Conservation (phyloP, 2,329 filamentous ascomycete species). For the Cryphonectria parasitica region DNA sequence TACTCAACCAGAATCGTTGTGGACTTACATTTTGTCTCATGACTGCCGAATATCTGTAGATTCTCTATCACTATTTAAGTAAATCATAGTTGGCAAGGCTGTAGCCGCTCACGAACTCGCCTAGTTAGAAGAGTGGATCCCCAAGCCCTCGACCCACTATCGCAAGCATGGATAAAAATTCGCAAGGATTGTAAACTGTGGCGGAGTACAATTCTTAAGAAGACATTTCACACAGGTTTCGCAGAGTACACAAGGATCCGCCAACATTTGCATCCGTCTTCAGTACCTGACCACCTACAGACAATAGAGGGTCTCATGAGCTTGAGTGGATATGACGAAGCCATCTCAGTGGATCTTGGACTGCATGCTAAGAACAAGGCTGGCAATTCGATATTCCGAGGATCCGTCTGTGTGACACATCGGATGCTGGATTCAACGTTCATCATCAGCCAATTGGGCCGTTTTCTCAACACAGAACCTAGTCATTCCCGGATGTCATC, state of each 20-base stretch:
- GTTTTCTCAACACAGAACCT: background rate
- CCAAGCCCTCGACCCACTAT: background rate
- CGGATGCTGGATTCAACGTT: background rate
- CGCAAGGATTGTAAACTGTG: background rate
- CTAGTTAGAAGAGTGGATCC: background rate
- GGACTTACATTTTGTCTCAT: background rate
- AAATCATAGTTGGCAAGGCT: background rate
- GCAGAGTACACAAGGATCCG: too few species aligned
- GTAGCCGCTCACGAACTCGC: background rate
- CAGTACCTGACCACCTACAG: background rate
- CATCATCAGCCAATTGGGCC: background rate
- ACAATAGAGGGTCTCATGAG: background rate
- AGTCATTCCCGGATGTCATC: background rate
- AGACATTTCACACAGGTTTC: background rate
- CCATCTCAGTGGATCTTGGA: background rate
- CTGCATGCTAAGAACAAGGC: background rate
- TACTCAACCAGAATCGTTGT: background rate
- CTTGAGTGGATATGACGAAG: background rate
- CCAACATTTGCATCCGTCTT: background rate
- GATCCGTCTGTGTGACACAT: background rate
- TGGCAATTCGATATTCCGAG: background rate
- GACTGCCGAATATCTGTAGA: background rate
- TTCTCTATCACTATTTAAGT: background rate
- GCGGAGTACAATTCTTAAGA: background rate
- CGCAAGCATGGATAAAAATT: background rate